phyloP scores from a whole-genome alignment of 2,329 filamentous ascomycete genomes.

The Colletotrichum horii region DNA sequence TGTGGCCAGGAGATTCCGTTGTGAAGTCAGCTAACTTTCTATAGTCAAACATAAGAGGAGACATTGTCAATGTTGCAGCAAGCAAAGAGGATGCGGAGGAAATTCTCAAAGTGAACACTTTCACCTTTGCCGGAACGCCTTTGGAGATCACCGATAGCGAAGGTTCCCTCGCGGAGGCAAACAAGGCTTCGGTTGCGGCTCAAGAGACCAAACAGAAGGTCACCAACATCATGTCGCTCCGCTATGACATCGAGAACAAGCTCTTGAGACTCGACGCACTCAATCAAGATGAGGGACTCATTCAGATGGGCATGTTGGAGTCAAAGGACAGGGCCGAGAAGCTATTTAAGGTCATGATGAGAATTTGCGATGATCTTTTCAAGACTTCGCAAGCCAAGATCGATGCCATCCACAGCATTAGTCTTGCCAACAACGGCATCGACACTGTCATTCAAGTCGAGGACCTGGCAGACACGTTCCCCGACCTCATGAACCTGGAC shows the following conservation, averaged over 20 bases:
- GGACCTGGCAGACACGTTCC: slow-evolving; percentile 78
- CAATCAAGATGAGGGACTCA: slow-evolving; percentile 72
- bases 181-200: slow-evolving; percentile 54
- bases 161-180: slow-evolving; percentile 47
- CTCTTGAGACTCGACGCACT: slow-evolving; percentile 84
- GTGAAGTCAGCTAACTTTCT: slow-evolving; percentile 68
- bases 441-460: slow-evolving; percentile 75
- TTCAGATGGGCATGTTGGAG: slow-evolving; percentile 77
- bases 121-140: slow-evolving; percentile 68
- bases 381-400: slow-evolving; percentile 73
- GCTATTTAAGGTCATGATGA: slow-evolving; percentile 91
- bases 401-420: slow-evolving; percentile 81
- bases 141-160: slow-evolving; percentile 60
- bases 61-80: slow-evolving; percentile 71
- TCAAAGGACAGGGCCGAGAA: slow-evolving; percentile 76
- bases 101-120: slow-evolving; percentile 72
- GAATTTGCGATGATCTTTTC: slow-evolving; percentile 80
- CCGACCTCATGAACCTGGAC: slow-evolving; percentile 86
- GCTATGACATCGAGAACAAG: slow-evolving; percentile 76
- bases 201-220: slow-evolving; percentile 73
- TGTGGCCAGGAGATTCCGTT: too few relatives aligned
- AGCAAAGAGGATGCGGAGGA: slow-evolving; percentile 68
- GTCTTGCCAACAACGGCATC: slow-evolving; percentile 81
- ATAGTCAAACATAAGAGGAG: slow-evolving; percentile 73
- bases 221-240: slow-evolving; percentile 71